These are phyloP conservation scores for Penicillium frequentans DNA, from an alignment of 2,329 filamentous ascomycete species.

Conservation along the genomic window DNA sequence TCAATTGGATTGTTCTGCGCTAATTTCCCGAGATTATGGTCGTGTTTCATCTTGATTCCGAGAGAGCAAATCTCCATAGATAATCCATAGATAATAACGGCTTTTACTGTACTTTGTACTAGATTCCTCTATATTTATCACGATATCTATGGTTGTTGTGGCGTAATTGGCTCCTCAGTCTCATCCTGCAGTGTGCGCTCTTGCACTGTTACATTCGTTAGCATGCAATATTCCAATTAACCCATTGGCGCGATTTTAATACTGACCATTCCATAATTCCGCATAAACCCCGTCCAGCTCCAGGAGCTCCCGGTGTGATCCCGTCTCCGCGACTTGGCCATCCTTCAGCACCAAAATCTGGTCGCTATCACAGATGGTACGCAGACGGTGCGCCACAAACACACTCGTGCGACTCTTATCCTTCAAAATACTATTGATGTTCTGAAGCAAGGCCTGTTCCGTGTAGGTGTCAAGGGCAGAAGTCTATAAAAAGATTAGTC, in stretches of 20 bases:
- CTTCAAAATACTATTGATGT: conserved; percentile 88
- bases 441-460: conserved; percentile 83
- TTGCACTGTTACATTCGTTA: not conserved
- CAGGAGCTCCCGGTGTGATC: conserved; percentile 82
- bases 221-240: not conserved
- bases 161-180: not conserved
- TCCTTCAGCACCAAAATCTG: conserved; percentile 87
- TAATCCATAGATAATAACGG: too few species aligned
- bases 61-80: not conserved
- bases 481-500: conserved; percentile 49
- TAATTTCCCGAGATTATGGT: not conserved
- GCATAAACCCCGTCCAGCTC: conserved; percentile 73
- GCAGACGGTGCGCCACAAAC: conserved; percentile 87
- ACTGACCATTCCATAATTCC: conserved; percentile 84
- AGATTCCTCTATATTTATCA: not conserved
- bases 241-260: not conserved
- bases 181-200: not conserved
- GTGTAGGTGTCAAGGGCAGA: conserved; percentile 91
- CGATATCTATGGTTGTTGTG: not conserved
- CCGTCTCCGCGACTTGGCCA: conserved; percentile 82
- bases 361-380: conserved; percentile 92
- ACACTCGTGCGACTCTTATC: conserved; percentile 89
- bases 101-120: not conserved
- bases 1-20: not conserved
- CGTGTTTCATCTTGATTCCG: not conserved